Conservation (phyloP, 2,329 filamentous ascomycete genomes). For the Colletotrichum gloeosporioides region DNA sequence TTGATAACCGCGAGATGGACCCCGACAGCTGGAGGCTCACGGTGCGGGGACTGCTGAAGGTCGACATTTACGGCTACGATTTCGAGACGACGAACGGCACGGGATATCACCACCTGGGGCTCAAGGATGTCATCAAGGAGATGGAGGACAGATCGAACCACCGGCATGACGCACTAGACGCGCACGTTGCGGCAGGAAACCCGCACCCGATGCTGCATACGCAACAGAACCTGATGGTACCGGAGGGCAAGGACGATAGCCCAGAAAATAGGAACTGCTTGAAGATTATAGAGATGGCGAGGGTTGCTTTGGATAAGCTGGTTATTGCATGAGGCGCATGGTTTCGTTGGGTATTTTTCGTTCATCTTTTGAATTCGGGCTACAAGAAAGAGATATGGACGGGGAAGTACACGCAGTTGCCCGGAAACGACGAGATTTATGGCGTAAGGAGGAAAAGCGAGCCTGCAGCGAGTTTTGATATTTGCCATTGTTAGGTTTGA, state of each 20-base stretch:
- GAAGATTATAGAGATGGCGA: constrained; percentile 59
- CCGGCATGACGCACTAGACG: constrained; percentile 57
- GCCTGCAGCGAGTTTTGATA: not conserved
- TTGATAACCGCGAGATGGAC: constrained; percentile 51
- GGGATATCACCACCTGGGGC: constrained; percentile 44
- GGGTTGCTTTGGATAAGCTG: constrained; percentile 57
- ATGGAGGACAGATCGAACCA: constrained; percentile 56
- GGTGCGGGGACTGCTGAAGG: constrained; percentile 58
- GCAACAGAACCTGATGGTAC: constrained; percentile 29
- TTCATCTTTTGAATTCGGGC: not conserved
- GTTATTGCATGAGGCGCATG: constrained; percentile 51
- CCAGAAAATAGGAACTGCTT: constrained; percentile 48
- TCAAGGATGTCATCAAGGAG: constrained; percentile 58
- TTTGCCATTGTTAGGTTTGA: not conserved
- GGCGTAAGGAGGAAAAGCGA: not conserved
- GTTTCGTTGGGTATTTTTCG: not conserved
- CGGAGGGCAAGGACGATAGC: constrained; percentile 39
- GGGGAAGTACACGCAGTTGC: not conserved
- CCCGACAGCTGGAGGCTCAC: constrained; percentile 59
- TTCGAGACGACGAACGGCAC: constrained; percentile 18
- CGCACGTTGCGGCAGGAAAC: constrained; percentile 44
- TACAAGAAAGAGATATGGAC: not conserved
- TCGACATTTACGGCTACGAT: constrained; percentile 62
- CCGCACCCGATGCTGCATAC: constrained; percentile 31
- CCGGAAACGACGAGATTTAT: not conserved